Evolutionary conservation across 2,329 filamentous ascomycete species (phyloP).

Genomic region (Trichophyton benhamiae): DNA sequence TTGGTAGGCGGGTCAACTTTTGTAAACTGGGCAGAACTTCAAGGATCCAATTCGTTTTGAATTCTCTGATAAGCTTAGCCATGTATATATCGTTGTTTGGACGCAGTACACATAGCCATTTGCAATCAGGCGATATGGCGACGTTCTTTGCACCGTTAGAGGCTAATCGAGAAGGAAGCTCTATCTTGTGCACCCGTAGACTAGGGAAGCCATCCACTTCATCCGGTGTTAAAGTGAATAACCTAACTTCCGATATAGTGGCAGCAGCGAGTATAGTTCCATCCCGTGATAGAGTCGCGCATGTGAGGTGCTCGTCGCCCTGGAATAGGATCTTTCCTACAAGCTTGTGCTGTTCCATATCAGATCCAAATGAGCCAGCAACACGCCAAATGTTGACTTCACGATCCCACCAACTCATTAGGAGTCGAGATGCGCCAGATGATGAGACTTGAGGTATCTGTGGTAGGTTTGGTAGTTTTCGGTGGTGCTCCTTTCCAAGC

Average conservation of each 20-base stretch:
- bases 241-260: slow-evolving; percentile 61
- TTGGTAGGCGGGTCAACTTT: slow-evolving; percentile 28
- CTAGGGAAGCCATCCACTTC: slow-evolving; percentile 38
- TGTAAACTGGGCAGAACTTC: slow-evolving; percentile 34
- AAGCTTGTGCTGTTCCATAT: slow-evolving; percentile 36
- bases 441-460: slow-evolving; percentile 63
- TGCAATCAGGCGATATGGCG: slow-evolving; percentile 35
- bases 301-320: slow-evolving; percentile 74
- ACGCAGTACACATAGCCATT: slow-evolving; percentile 41
- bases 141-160: slow-evolving; percentile 56
- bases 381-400: slow-evolving; percentile 74
- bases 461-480: slow-evolving; percentile 70
- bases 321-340: slow-evolving; percentile 52
- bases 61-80: slow-evolving; percentile 34
- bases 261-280: slow-evolving; percentile 65
- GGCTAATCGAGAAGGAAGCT: slow-evolving; percentile 47
- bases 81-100: slow-evolving; percentile 48
- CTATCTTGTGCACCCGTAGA: slow-evolving; percentile 58
- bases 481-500: slow-evolving; percentile 67
- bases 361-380: slow-evolving; percentile 35
- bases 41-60: slow-evolving; percentile 31
- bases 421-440: slow-evolving; percentile 57
- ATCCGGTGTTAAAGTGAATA: slow-evolving; percentile 55
- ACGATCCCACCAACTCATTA: slow-evolving; percentile 87
- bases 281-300: slow-evolving; percentile 56